phyloP scores from a whole-genome alignment of 805 yeast genomes.

The Pichia phayaonensis region DNA sequence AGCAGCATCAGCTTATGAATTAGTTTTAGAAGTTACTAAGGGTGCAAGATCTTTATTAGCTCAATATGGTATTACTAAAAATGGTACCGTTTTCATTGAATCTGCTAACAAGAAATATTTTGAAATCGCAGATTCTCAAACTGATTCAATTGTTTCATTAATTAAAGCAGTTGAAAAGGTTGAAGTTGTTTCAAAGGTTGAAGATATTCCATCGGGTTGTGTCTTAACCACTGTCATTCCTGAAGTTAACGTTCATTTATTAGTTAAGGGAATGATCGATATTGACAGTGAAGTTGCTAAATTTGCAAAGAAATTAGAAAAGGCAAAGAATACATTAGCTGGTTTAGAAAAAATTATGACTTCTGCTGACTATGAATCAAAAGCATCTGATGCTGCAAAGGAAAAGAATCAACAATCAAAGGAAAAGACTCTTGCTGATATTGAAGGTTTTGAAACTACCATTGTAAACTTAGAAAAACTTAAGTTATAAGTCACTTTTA shows the following conservation, averaged over 20 bases:
- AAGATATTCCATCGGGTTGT: conserved; percentile 79
- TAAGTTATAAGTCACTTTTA: conserved; percentile 36
- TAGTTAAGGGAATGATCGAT: conserved; percentile 93
- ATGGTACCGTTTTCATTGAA: conserved; percentile 81
- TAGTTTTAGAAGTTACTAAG: conserved; percentile 79
- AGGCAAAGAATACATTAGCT: conserved; percentile 51
- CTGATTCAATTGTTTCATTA: conserved; percentile 80
- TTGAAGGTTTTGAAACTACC: conserved; percentile 82
- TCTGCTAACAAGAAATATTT: conserved; percentile 41
- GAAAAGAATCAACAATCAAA: conserved; percentile 63
- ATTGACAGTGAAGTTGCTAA: conserved; percentile 84
- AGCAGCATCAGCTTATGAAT: conserved; percentile 71
- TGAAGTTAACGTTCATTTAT: conserved; percentile 74
- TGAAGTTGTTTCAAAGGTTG: conserved; percentile 46
- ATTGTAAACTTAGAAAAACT: conserved; percentile 77
- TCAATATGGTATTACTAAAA: conserved; percentile 82
- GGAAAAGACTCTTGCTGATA: conserved; percentile 73
- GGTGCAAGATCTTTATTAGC: conserved; percentile 87
- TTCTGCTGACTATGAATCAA: conserved; percentile 72
- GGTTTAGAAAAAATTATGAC: conserved; percentile 62
- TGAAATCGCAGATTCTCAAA: conserved; percentile 58
- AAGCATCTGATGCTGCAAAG: conserved; percentile 77
- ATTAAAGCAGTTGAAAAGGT: conserved; percentile 84
- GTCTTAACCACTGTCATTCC: conserved; percentile 78
- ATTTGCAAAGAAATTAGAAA: conserved; percentile 68